Evolutionary conservation across 352 stramenopile species (phyloP).

Genomic region (Phytophthora pini): DNA sequence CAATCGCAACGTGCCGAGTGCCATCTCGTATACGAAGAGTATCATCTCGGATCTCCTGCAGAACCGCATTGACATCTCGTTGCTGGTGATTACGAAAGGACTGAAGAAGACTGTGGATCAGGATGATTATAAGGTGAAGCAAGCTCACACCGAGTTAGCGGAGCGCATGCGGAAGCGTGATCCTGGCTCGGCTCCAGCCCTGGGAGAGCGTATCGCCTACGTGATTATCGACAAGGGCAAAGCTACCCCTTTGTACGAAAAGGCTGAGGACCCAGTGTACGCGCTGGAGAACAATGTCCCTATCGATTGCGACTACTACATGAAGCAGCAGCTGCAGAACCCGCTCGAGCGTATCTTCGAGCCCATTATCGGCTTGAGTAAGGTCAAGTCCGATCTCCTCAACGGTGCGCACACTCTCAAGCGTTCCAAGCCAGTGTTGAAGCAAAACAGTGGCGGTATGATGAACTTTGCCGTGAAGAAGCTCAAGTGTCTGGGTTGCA

Average conservation of each 20-base stretch:
- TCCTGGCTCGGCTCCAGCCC: constrained; percentile 95
- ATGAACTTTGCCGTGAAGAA: constrained; percentile 99
- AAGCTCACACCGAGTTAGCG: constrained; percentile 98
- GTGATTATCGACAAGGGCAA: constrained; percentile 99
- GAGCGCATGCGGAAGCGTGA: constrained; percentile 99
- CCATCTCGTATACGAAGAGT: constrained; percentile 98
- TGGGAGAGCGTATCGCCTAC: constrained; percentile 99
- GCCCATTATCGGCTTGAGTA: constrained; percentile 96
- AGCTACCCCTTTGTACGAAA: constrained; percentile 96
- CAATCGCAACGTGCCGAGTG: constrained; percentile 94
- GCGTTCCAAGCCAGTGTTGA: constrained; percentile 96
- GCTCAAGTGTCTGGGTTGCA: constrained; percentile 98
- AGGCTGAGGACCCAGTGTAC: constrained; percentile 98
- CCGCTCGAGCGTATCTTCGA: constrained; percentile 98
- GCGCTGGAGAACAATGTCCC: constrained; percentile 98
- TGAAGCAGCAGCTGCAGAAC: constrained; percentile 99
- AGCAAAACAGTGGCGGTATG: constrained; percentile 96
- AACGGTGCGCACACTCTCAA: constrained; percentile 98
- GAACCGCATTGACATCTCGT: constrained; percentile 99
- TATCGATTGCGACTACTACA: constrained; percentile 99
- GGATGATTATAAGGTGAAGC: constrained; percentile 99
- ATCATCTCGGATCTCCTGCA: constrained; percentile 99
- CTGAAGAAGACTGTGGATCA: constrained; percentile 98
- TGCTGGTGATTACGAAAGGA: constrained; percentile 99
- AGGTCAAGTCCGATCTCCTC: constrained; percentile 92